Evolutionary conservation across 306 rosid species (phyloP), one percentile per base, ranked within the genome.

Genomic region (Rubus parviflorus): DNA sequence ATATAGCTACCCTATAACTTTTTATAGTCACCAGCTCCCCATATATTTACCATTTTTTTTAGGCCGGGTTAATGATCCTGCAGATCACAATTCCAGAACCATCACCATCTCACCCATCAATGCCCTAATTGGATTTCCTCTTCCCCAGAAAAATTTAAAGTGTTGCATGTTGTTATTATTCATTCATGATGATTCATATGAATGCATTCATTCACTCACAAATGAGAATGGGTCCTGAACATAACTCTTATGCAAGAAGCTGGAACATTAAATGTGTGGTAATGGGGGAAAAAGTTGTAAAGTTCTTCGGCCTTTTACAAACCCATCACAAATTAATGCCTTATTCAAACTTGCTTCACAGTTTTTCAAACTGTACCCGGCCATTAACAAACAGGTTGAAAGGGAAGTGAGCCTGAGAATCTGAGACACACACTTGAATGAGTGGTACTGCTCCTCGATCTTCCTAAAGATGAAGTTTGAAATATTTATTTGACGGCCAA

Each of bases 41-140:
- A 45, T 54, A 78, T 25, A 79, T 64, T 72, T 3, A 12, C 12
- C n/a, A 20, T 52, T 68, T 7, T 47, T 51, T 68, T 41, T n/a
- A 40, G 51, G 51, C 35, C 35, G 35, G 51, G 13, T 48, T 11
- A 35, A 14, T 14, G 43, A 63, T 63, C 22, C 9, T 42, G 37
- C 0, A 20, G 37, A 42, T 67, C 49, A 37, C 6, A 53, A 35
- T 4, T 6, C 81, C 82, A 83, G 86, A 88, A 86, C 79, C 85
- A 74, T 87, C 86, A 9, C 90, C 88, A 88, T 90, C 85, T 41
- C 74, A 62, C 86, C 67, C 85, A 69, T 79, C 79, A 83, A 88
- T 82, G 81, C 54, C 70, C 72, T 72, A 57, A 51, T 81, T 67
- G 81, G 75, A 80, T 78, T 70, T 76, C 78, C 91, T 89, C 80